phyloP scores from a whole-genome alignment of 768 basidiomycete genomes.

The Boletus fagicola region DNA sequence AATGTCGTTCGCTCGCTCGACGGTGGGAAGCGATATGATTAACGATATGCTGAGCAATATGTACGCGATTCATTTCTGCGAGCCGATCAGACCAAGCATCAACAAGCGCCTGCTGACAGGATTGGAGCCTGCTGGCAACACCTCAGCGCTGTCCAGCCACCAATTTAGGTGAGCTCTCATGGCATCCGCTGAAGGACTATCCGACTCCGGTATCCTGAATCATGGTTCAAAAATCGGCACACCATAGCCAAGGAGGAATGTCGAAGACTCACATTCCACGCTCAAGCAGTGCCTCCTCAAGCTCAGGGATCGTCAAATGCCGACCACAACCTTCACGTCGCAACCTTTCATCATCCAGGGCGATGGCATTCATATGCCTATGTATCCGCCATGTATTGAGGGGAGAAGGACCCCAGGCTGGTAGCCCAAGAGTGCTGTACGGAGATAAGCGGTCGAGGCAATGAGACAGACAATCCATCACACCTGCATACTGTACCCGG shows the following conservation, averaged over 20 bases:
- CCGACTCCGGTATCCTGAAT: conserved; percentile 39
- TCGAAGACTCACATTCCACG: conserved; percentile 68
- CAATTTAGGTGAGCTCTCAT: conserved; percentile 53
- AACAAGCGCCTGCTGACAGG: conserved; percentile 49
- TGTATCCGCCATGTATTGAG: conserved; percentile 37
- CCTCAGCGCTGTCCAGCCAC: conserved; percentile 59
- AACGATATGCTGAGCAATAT: neutral
- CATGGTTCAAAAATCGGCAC: neutral
- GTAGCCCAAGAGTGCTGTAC: conserved; percentile 41
- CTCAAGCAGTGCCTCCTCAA: conserved; percentile 67
- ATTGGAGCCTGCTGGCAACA: conserved; percentile 35
- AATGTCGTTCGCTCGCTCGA: conserved; percentile 1
- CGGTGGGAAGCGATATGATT: neutral
- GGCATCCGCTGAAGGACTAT: conserved; percentile 38
- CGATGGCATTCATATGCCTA: conserved; percentile 40
- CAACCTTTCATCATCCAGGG: conserved; percentile 64
- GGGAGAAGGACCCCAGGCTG: conserved; percentile 38
- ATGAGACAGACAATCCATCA: conserved; percentile 21
- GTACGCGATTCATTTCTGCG: conserved; percentile 20
- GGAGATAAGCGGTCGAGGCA: conserved; percentile 14
- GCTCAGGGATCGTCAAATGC: conserved; percentile 50
- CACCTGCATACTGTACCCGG: conserved; percentile 57
- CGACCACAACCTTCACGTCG: conserved; percentile 44
- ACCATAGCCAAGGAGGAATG: neutral
- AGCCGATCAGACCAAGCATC: conserved; percentile 42